Evolutionary conservation across 441 rosid species (phyloP), one percentile per base, ranked within the genome.

Genomic region (Brassica hybrid): DNA sequence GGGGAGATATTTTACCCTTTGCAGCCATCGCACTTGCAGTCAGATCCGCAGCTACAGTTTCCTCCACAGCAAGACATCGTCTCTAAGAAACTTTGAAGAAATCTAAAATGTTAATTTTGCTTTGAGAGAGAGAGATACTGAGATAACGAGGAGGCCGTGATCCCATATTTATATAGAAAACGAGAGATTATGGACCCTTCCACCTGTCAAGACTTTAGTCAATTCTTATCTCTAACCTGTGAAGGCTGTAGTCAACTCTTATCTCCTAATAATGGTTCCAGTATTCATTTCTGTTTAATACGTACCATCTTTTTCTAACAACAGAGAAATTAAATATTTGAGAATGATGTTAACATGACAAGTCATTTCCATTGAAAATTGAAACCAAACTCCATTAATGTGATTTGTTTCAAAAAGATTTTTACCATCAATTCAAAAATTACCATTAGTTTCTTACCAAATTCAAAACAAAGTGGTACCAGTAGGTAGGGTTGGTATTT

Each of bases 61-160:
- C 90, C 97, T 32, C 87, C 90, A 62, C 91, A 84, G 89, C 93
- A 86, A 76, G 97, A 90, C 97, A 91, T 92, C 68, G 79, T 84
- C 71, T 72, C 64, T 52, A 7, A 2, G 56, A 48, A 48, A 48
- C 10, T 50, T 50, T 48, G 56, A 16, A 52, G 21, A 52, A 52
- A 16, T 52, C 10, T 52, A 52, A 56, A 18, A 56, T 18, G 60
- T 56, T 56, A 3, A 56, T 56, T 56, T 56, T 23, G 60, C 7
- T 56, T 56, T 17, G 17, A 5, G 10, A 14, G 59, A 14, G 59
- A 54, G 58, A 52, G 58, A 16, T 52, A 14, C 21, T 52, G 58
- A 52, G 4, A 52, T 16, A 14, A 17, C 4, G 60, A 56, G 25
- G 60, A 56, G 60, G 23, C 18, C 58, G 8, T 7, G 60, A 7